Conservation (phyloP, 106 monocot genomes). For the Allium sativum region DNA sequence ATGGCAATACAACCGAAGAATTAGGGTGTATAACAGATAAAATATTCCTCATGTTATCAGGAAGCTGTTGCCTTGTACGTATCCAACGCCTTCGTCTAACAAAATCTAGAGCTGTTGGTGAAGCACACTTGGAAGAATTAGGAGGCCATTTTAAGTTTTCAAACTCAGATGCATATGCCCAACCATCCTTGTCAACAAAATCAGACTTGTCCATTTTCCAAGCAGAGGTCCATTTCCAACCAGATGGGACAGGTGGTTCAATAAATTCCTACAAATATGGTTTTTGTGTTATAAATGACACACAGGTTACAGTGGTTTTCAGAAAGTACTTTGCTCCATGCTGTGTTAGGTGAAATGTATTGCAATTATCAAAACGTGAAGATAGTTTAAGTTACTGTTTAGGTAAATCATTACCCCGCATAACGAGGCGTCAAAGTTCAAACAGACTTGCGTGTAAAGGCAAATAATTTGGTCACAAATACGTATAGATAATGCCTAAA, state of each 20-base stretch:
- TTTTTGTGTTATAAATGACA: background rate
- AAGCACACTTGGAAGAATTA: conserved; percentile 38
- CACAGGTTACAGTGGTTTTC: background rate
- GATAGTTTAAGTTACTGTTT: background rate
- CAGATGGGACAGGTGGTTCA: conserved; percentile 57
- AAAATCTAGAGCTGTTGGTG: conserved; percentile 51
- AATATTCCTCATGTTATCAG: conserved; percentile 28
- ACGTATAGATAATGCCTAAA: too few species aligned
- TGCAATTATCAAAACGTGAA: background rate
- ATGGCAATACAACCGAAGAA: conserved; percentile 62
- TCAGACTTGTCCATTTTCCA: conserved; percentile 75
- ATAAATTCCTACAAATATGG: conserved; percentile 54
- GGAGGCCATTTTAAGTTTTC: conserved; percentile 76
- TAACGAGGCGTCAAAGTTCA: too few species aligned
- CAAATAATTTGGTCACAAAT: too few species aligned
- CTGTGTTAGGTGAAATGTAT: background rate
- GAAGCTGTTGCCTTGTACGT: conserved; percentile 44
- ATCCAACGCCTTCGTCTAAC: conserved; percentile 76
- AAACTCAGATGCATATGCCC: conserved; percentile 79
- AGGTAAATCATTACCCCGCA: too few species aligned
- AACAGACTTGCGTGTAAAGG: too few species aligned
- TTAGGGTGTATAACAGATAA: conserved; percentile 50
- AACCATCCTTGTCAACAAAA: conserved; percentile 68
- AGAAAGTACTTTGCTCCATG: background rate
- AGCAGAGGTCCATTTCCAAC: conserved; percentile 73